These are phyloP conservation scores for Tetradesmus obliquus DNA, from an alignment of 139 green algal genomes.

Conservation along the genomic window DNA sequence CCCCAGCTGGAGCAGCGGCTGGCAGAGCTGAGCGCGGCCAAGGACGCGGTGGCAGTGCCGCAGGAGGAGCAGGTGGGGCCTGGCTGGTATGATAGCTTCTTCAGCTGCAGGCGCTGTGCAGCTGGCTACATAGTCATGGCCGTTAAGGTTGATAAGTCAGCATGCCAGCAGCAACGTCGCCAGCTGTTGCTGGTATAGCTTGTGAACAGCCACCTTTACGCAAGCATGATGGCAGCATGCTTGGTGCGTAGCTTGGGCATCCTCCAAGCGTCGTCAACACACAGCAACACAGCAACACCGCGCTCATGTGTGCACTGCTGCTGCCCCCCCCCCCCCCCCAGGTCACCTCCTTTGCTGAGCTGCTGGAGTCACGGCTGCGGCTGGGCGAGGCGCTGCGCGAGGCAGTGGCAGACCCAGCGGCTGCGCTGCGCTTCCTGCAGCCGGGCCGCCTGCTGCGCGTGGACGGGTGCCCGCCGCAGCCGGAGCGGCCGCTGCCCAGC, in stretches of 20 bases:
- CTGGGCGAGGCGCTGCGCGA: slow-evolving; percentile 50
- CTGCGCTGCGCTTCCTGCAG: slow-evolving; percentile 88
- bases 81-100: background rate
- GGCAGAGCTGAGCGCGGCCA: slow-evolving; percentile 53
- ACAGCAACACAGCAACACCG: background rate
- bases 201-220: no score
- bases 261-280: no score
- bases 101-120: background rate
- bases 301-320: background rate
- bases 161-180: background rate
- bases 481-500: slow-evolving; percentile 9
- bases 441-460: slow-evolving; percentile 79
- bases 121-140: background rate
- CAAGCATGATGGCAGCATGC: no score
- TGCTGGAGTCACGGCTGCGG: slow-evolving; percentile 62
- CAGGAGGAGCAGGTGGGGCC: slow-evolving; percentile 63
- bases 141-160: background rate
- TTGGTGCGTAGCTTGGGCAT: no score
- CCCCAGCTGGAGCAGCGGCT: slow-evolving; percentile 65
- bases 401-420: slow-evolving; percentile 55
- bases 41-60: slow-evolving; percentile 65
- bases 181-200: no score
- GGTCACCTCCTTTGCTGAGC: slow-evolving; percentile 56
- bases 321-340: background rate
- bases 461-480: slow-evolving; percentile 45